A percentile compares a stretch with the other conserved stretches of the same genome.
Conservation (phyloP, 2,329 filamentous ascomycete genomes). For the Gnomoniopsis smithogilvyi region DNA sequence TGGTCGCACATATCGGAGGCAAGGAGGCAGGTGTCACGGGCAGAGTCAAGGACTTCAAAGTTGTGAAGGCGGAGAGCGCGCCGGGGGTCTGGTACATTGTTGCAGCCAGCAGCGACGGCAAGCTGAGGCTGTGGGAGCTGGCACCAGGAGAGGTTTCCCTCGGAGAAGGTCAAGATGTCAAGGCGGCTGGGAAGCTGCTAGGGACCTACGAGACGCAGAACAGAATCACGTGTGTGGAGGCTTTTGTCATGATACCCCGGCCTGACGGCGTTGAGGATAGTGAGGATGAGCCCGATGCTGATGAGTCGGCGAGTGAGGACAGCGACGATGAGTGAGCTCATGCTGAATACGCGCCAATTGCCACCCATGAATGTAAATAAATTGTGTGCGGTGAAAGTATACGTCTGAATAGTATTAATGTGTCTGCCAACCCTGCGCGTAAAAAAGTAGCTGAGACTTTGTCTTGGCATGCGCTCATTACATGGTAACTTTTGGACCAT, state of each 20-base stretch:
- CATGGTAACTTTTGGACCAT: no score
- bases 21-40: conserved; percentile 61
- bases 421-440: no score
- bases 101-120: conserved; percentile 81
- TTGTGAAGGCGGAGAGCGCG: conserved; percentile 46
- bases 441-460: no score
- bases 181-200: conserved; percentile 60
- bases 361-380: background rate
- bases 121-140: conserved; percentile 74
- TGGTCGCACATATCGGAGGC: conserved; percentile 77
- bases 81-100: conserved; percentile 55
- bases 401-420: no score
- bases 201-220: conserved; percentile 82
- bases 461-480: no score
- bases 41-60: conserved; percentile 85
- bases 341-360: background rate
- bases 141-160: conserved; percentile 36
- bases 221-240: conserved; percentile 82
- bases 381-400: no score
- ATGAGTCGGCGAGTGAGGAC: conserved; percentile 35
- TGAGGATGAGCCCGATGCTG: conserved; percentile 46
- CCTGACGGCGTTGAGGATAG: conserved; percentile 59
- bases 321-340: conserved; percentile 22
- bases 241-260: conserved; percentile 77
- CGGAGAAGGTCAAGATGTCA: conserved; percentile 24